These are phyloP conservation scores for Sphaerosporella brunnea DNA, from an alignment of 495 filamentous ascomycete genomes.

Conservation along the genomic window DNA sequence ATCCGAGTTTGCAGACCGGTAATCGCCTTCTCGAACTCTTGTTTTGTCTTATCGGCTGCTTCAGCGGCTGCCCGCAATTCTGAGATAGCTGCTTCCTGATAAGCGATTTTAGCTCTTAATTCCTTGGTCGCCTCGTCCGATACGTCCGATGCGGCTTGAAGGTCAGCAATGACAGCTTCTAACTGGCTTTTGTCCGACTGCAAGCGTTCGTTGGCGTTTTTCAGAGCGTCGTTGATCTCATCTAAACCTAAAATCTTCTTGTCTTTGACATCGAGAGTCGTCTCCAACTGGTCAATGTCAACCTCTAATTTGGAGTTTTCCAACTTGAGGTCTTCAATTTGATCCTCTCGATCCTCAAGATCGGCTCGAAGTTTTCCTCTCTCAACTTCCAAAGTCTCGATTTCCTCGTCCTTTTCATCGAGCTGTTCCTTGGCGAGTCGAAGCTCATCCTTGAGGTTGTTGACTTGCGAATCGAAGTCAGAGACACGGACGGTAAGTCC, in stretches of 20 bases:
- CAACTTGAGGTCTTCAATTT: neutral
- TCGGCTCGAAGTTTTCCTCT: conserved; percentile 1
- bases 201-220: conserved; percentile 1
- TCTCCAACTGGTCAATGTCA: conserved; percentile 12
- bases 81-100: conserved; percentile 8
- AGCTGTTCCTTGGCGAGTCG: neutral
- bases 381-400: conserved; percentile 1
- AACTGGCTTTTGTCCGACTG: conserved; percentile 2
- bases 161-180: conserved; percentile 7
- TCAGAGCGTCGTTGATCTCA: conserved; percentile 3
- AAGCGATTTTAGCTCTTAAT: conserved; percentile 11
- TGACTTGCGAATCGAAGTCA: neutral
- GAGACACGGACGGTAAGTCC: neutral
- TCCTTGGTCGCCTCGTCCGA: conserved; percentile 9
- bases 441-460: neutral
- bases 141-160: conserved; percentile 8
- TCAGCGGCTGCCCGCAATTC: conserved; percentile 11
- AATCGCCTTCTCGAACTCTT: conserved; percentile 9
- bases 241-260: neutral
- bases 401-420: conserved; percentile 4
- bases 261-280: neutral
- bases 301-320: conserved; percentile 13
- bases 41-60: conserved; percentile 6
- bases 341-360: conserved; percentile 4
- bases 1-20: conserved; percentile 5